Evolutionary conservation across 2,329 filamentous ascomycete genomes (phyloP), one percentile per base, ranked within the genome.

Genomic region (Hymenoscyphus occultus): DNA sequence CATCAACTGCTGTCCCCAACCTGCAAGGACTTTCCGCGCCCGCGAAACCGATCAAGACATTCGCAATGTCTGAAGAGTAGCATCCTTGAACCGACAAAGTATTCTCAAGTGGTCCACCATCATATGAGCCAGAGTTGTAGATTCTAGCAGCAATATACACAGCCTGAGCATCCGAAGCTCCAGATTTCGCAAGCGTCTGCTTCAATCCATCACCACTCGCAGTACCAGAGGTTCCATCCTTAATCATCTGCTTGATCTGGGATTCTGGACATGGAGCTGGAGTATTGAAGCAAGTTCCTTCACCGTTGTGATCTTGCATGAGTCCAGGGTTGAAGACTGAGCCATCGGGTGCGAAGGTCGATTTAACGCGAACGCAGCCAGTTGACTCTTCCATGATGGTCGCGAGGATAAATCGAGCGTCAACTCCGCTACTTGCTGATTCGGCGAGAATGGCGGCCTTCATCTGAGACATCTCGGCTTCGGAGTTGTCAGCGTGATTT

Each of bases 81-180:
- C 68, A 69, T 35, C 62, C 60, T 16, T 66, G 69, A 16, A 69
- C 65, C 32, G 39, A 59, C 19, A 28, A 12, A 13, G 62, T 62
- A 6, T 65, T 42, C 14, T 59, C 72, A 63, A 78, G 75, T 1
- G 72, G 72, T 3, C 71, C 71, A 0, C 67, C 5, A 57, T 69
- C 71, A 42, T 79, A 69, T 1, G 69, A 71, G 45, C 78, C 78
- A 3, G 77, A 78, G 70, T 79, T 79, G 73, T 79, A 79, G 59
- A 75, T 70, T 39, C 77, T 71, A n/a, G 78, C 77, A 28, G 74
- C 77, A 56, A 74, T 72, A 65, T 75, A 76, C 60, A 72, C 73
- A 16, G 65, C 69, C 42, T 69, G 68, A 28, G 69, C 74, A 9
- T 72, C 73, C 22, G 42, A 31, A 2, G 35, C 42, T 4, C 13